A percentile compares a stretch with the other conserved stretches of the same genome.
Evolutionary conservation across 257 asterid species (phyloP).

Genomic region (Scutellaria minor): DNA sequence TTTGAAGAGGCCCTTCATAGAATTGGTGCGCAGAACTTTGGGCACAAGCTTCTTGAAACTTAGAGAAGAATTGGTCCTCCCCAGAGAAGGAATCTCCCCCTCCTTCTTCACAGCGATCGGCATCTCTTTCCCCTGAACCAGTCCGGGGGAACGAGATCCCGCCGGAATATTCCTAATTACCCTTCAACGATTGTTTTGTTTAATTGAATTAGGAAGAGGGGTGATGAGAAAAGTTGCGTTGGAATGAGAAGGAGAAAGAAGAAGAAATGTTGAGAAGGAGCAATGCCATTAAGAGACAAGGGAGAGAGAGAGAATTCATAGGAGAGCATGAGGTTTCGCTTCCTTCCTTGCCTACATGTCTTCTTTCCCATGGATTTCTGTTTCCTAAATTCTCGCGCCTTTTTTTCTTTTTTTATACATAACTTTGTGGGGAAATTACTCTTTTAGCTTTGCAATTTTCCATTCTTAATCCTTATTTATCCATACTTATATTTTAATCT

Average conservation of each 20-base stretch:
- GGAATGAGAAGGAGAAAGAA: slow-evolving; percentile 11
- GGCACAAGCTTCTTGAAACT: slow-evolving; percentile 58
- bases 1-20: slow-evolving; percentile 64
- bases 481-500: no score
- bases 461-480: no score
- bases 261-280: slow-evolving; percentile 37
- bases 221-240: not conserved
- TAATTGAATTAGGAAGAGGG: no score
- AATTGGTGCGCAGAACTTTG: slow-evolving; percentile 50
- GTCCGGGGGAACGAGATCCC: slow-evolving; percentile 48
- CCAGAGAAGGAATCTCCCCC: slow-evolving; percentile 13
- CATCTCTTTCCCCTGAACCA: slow-evolving; percentile 51
- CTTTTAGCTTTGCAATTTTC: no score
- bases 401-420: no score
- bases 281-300: slow-evolving; percentile 21
- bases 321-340: slow-evolving; percentile 29
- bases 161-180: slow-evolving; percentile 33
- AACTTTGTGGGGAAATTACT: no score
- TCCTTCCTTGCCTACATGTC: not conserved
- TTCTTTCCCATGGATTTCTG: not conserved
- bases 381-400: not conserved
- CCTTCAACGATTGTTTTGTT: not conserved
- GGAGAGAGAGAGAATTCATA: slow-evolving; percentile 9
- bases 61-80: slow-evolving; percentile 37
- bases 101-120: slow-evolving; percentile 42